Evolutionary conservation across 129 eudicot species (phyloP), one percentile per base, ranked within the genome.

Genomic region (Artemisia tridentata): DNA sequence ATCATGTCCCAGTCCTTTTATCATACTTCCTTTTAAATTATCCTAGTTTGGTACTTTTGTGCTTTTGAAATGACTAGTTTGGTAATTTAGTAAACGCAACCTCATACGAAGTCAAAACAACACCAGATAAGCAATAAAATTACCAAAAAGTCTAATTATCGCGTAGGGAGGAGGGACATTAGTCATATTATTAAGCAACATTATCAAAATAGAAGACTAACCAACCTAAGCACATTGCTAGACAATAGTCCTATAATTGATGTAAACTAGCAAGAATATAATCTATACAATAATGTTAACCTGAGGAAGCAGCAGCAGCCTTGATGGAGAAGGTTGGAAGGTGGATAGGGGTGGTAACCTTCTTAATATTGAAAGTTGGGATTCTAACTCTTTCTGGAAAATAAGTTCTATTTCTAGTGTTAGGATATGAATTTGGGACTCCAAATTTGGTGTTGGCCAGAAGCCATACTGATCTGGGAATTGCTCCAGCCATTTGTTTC

Each of bases 281-380:
- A 38, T 38, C 45, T 38, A 38, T 38, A 38, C 11, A 38, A 17
- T 29, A 27, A 55, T 58, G 20, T 67, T 65, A 82, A 68, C 93
- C 93, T 73, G 89, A 79, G 77, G 85, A 75, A 54, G 87, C 64
- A 57, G 87, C 72, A 78, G 84, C 71, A 63, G 90, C 88, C 75
- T 65, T 88, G 38, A 62, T 69, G 63, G 71, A 79, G 73, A 85
- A 73, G 47, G 60, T 79, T 47, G 65, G 74, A 27, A 62, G 72
- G 52, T 15, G 54, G 19, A 68, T 51, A 58, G 71, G 72, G 53
- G 34, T 61, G 53, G 45, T 38, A 38, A 54, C 1, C 67, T 72
- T 72, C 13, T 65, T 74, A 5, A 54, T 27, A 7, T 55, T 55
- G 60, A 68, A 58, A 51, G 76, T 10, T 15, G 56, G 56, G 41